phyloP scores from a whole-genome alignment of 2,329 filamentous ascomycete species.

The Neocatenulostroma microsporum region DNA sequence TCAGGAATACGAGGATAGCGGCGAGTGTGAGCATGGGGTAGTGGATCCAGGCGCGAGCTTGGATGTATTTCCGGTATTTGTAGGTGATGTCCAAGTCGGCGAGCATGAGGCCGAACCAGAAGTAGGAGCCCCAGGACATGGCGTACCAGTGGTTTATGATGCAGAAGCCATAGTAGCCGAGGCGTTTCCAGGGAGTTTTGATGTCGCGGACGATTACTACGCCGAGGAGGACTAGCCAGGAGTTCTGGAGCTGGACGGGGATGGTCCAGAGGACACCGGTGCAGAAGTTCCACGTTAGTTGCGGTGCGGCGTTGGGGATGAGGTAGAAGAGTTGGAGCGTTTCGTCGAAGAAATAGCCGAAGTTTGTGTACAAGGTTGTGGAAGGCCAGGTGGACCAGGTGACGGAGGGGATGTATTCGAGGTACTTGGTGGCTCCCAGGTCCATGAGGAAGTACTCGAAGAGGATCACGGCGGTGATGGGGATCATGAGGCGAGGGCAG shows the following conservation, averaged over 20 bases:
- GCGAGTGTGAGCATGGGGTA: slow-evolving; percentile 31
- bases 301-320: slow-evolving; percentile 41
- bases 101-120: slow-evolving; percentile 39
- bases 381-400: slow-evolving; percentile 44
- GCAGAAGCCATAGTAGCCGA: slow-evolving; percentile 38
- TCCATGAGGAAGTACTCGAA: slow-evolving; percentile 44
- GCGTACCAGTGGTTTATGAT: slow-evolving; percentile 42
- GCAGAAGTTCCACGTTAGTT: slow-evolving; percentile 42
- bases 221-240: slow-evolving; percentile 38
- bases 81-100: slow-evolving; percentile 42
- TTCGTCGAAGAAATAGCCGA: slow-evolving; percentile 38
- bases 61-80: slow-evolving; percentile 36
- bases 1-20: slow-evolving; percentile 29
- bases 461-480: slow-evolving; percentile 36
- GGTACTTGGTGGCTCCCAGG: slow-evolving; percentile 35
- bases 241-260: slow-evolving; percentile 41
- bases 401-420: slow-evolving; percentile 39
- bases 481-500: slow-evolving; percentile 40
- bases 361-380: slow-evolving; percentile 33
- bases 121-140: slow-evolving; percentile 40
- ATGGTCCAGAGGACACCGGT: slow-evolving; percentile 46
- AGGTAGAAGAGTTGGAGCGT: slow-evolving; percentile 40
- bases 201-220: slow-evolving; percentile 39
- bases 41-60: slow-evolving; percentile 28
- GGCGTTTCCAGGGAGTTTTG: slow-evolving; percentile 41